phyloP scores from a whole-genome alignment of 805 yeast species.

The Starmerella bombicola region DNA sequence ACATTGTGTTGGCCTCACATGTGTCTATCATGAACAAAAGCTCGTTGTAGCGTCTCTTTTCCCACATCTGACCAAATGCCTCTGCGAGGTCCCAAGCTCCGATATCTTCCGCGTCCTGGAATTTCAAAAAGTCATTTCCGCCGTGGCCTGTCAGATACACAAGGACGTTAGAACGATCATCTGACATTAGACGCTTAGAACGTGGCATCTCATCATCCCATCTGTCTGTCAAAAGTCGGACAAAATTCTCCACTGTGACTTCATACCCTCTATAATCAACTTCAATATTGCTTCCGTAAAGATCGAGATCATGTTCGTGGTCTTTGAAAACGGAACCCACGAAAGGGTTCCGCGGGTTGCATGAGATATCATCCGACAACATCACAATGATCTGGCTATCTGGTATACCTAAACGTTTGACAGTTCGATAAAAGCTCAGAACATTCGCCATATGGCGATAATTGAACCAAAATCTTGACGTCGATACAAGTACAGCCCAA shows the following conservation, averaged over 20 bases:
- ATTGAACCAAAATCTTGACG: slow-evolving; percentile 97
- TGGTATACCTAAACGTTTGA: slow-evolving; percentile 90
- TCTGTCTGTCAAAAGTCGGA: slow-evolving; percentile 83
- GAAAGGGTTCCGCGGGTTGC: slow-evolving; percentile 89
- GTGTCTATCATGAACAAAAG: slow-evolving; percentile 96
- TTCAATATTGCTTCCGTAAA: slow-evolving; percentile 88
- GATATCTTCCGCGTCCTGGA: slow-evolving; percentile 97
- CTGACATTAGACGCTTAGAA: slow-evolving; percentile 78
- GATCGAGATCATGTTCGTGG: slow-evolving; percentile 78
- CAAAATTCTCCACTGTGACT: slow-evolving; percentile 92
- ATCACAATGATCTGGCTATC: slow-evolving; percentile 93
- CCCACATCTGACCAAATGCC: slow-evolving; percentile 94
- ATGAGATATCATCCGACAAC: slow-evolving; percentile 94
- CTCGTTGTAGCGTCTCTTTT: slow-evolving; percentile 88
- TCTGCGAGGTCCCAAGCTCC: slow-evolving; percentile 93
- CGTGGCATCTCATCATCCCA: slow-evolving; percentile 94
- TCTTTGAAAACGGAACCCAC: slow-evolving; percentile 95
- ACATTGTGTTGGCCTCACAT: slow-evolving; percentile 98
- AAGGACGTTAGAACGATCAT: slow-evolving; percentile 86
- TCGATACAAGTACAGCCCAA: slow-evolving; percentile 86
- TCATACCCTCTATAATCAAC: slow-evolving; percentile 97
- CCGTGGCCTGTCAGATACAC: slow-evolving; percentile 98
- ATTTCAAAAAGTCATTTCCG: slow-evolving; percentile 91
- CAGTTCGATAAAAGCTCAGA: slow-evolving; percentile 86
- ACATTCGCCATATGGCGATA: slow-evolving; percentile 97